A percentile compares a stretch with the other conserved stretches of the same genome.
phyloP scores from a whole-genome alignment of 1,139 yeast species.

The Kodamaea suecica region DNA sequence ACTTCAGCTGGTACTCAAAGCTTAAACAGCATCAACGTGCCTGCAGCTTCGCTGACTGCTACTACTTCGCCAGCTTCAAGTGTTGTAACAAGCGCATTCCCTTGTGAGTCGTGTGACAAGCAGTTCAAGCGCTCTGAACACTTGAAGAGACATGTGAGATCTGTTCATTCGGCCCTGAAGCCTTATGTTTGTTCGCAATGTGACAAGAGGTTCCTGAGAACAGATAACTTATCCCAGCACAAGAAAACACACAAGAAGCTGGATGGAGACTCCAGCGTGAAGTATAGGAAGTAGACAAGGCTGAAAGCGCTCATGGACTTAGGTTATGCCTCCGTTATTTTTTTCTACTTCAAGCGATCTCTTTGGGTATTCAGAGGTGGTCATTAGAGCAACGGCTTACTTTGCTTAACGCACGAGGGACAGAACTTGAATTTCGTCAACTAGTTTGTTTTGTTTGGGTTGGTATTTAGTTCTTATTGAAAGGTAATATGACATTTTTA shows the following conservation, averaged over 20 bases:
- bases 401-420: background rate
- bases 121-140: constrained; percentile 50
- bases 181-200: constrained; percentile 51
- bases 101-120: constrained; percentile 46
- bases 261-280: constrained; percentile 14
- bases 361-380: too few species aligned
- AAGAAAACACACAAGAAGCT: constrained; percentile 38
- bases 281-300: too few species aligned
- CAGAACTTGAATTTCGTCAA: background rate
- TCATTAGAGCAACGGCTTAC: background rate
- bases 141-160: constrained; percentile 46
- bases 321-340: too few species aligned
- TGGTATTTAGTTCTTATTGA: background rate
- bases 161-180: constrained; percentile 47
- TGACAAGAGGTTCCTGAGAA: constrained; percentile 46
- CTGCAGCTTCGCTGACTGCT: background rate
- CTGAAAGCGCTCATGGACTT: too few species aligned
- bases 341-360: too few species aligned
- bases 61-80: background rate
- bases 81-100: constrained; percentile 24
- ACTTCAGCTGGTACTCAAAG: constrained; percentile 3
- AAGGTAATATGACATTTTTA: constrained; percentile 1
- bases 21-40: too few species aligned
- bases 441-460: background rate
- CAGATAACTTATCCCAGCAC: constrained; percentile 51